These are phyloP conservation scores for Lithospermum erythrorhizon DNA, from an alignment of 257 asterid species.

Conservation along the genomic window DNA sequence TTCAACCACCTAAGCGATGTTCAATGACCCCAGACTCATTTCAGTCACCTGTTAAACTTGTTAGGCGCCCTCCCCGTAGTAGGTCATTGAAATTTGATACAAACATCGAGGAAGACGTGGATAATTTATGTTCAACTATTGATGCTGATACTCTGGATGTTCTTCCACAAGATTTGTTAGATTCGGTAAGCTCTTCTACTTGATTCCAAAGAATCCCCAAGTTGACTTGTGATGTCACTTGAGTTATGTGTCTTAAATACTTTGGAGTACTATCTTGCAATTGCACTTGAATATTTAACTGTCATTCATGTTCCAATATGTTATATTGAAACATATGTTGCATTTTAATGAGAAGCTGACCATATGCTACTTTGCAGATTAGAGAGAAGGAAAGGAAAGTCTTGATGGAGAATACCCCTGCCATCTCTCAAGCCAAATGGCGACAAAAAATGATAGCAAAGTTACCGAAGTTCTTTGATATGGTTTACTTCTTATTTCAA, in stretches of 20 bases:
- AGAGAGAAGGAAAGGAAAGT: slow-evolving; percentile 50
- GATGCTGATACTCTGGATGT: slow-evolving; percentile 33
- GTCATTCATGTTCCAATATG: not conserved
- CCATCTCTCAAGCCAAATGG: slow-evolving; percentile 79
- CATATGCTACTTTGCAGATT: slow-evolving; percentile 37
- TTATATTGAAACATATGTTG: not conserved
- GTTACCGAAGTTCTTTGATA: slow-evolving; percentile 67
- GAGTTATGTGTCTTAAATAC: not conserved
- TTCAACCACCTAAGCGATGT: slow-evolving; percentile 51
- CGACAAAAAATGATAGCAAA: slow-evolving; percentile 47
- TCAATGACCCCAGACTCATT: slow-evolving; percentile 52
- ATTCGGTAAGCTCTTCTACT: slow-evolving; percentile 43
- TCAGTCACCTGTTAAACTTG: slow-evolving; percentile 38
- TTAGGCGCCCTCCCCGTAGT: slow-evolving; percentile 53
- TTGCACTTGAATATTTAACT: not conserved
- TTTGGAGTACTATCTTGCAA: not conserved
- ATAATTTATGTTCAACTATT: slow-evolving; percentile 16
- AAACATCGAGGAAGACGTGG: slow-evolving; percentile 13
- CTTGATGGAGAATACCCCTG: slow-evolving; percentile 55
- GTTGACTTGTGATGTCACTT: not conserved
- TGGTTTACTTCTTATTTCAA: slow-evolving; percentile 44
- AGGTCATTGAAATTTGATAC: slow-evolving; percentile 71
- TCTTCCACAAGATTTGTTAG: slow-evolving; percentile 48
- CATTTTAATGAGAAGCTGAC: not conserved
- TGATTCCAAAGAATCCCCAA: not conserved